A percentile compares a stretch with the other conserved stretches of the same genome.
Conservation (phyloP, 2,329 filamentous ascomycete genomes). For the Aspergillus sp. region DNA sequence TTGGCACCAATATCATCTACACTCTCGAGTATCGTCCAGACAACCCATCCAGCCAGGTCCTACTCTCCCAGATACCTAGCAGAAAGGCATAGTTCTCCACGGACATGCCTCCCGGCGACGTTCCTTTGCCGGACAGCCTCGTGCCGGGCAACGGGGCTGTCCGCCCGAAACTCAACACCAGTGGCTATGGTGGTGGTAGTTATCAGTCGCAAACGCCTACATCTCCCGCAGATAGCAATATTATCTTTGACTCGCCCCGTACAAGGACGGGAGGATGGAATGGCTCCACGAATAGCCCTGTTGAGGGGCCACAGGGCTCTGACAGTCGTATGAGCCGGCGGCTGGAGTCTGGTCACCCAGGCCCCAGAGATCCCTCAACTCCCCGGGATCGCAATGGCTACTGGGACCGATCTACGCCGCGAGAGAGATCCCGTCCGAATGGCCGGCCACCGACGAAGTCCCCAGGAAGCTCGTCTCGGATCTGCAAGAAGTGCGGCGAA, state of each 20-base stretch:
- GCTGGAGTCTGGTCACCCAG: conserved; percentile 30
- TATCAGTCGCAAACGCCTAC: conserved; percentile 43
- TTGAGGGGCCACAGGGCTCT: conserved; percentile 29
- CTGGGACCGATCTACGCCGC: conserved; percentile 36
- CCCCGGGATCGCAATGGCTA: conserved; percentile 32
- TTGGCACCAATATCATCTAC: conserved; percentile 12
- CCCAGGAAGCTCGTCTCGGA: conserved; percentile 48
- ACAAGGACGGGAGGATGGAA: conserved; percentile 31
- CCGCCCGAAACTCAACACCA: conserved; percentile 40
- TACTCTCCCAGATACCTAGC: not conserved
- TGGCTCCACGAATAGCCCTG: conserved; percentile 21
- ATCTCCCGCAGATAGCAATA: conserved; percentile 40
- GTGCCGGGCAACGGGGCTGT: conserved; percentile 45
- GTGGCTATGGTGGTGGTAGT: conserved; percentile 35
- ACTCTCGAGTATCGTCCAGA: not conserved
- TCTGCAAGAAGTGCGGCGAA: conserved; percentile 83
- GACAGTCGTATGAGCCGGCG: conserved; percentile 35
- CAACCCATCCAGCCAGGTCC: not conserved
- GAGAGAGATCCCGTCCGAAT: conserved; percentile 40
- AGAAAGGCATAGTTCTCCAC: conserved; percentile 22
- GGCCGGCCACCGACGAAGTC: conserved; percentile 41
- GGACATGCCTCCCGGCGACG: conserved; percentile 47
- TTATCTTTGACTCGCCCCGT: conserved; percentile 39
- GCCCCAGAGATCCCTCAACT: conserved; percentile 25
- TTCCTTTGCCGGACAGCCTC: conserved; percentile 43